Evolutionary conservation across 1,139 yeast genomes (phyloP).

Genomic region (Protomyces arabidopsidicola): DNA sequence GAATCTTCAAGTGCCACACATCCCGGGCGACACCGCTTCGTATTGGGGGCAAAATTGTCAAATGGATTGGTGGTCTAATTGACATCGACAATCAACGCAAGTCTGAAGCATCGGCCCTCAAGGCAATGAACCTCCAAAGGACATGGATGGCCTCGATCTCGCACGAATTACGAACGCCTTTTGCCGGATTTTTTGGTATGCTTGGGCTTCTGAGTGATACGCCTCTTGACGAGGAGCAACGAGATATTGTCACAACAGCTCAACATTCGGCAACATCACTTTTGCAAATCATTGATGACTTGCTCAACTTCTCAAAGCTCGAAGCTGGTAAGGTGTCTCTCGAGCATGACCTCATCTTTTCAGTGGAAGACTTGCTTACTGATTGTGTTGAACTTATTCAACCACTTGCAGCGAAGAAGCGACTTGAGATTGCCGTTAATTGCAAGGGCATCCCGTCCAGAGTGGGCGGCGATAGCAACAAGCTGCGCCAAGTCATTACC

Average conservation of each 20-base stretch:
- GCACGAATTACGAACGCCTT: slow-evolving; percentile 85
- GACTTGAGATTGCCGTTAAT: slow-evolving; percentile 7
- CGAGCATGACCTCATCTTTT: slow-evolving; percentile 58
- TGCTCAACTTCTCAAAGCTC: slow-evolving; percentile 72
- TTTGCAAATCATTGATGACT: slow-evolving; percentile 71
- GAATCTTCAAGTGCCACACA: slow-evolving; percentile 37
- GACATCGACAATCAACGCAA: slow-evolving; percentile 40
- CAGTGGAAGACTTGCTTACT: slow-evolving; percentile 34
- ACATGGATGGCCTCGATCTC: slow-evolving; percentile 21
- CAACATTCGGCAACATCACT: slow-evolving; percentile 71
- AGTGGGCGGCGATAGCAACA: slow-evolving; percentile 50
- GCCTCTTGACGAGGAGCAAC: slow-evolving; percentile 67
- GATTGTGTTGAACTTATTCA: slow-evolving; percentile 19
- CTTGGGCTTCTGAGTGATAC: slow-evolving; percentile 80
- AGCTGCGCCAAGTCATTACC: slow-evolving; percentile 82
- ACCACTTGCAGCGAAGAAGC: slow-evolving; percentile 12
- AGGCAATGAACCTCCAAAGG: slow-evolving; percentile 32
- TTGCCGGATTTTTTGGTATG: slow-evolving; percentile 90
- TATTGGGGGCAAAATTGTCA: slow-evolving; percentile 37
- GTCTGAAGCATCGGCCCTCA: slow-evolving; percentile 31
- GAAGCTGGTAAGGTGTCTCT: slow-evolving; percentile 74
- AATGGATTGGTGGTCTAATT: slow-evolving; percentile 41
- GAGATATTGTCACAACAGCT: slow-evolving; percentile 75
- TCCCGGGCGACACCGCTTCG: slow-evolving; percentile 38
- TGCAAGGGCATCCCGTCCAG: slow-evolving; percentile 1